Base-by-base conservation (phyloP, 2,329 filamentous ascomycete species). In the Cercospora citrullina region DNA sequence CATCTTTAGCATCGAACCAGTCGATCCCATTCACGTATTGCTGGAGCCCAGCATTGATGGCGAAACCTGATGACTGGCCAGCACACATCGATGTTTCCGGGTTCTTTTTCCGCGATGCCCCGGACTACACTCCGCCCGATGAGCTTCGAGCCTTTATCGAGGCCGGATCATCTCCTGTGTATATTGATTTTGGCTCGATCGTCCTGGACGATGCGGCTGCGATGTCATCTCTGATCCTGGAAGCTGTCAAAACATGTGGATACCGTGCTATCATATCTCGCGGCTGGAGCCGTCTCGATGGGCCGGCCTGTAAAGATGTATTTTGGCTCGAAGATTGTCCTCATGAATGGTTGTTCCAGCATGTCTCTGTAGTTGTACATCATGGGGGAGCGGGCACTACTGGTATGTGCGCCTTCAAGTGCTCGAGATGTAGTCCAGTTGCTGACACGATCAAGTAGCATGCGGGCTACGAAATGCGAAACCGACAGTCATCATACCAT, bases 371-470 rank as follows among this genome's bases (percentile, higher is more conserved):
- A 0, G 89, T 89, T 3, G 87, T 93, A 1, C 90, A 92, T 69
- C 90, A 93, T 69, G 90, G 90, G n/a, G 91, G 91, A 14, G 91
- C 91, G 0, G 91, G 91, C 1, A 93, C 90, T 0, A 91, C 90
- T 6, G 39, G 39, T 42, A 42, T n/a, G 16, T 18, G 14, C 39
- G 14, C 39, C 36, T 1, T 18, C 39, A 16, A n/a, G 5, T 42
- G 5, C 6, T 42, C 5, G 7, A 8, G 3, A 18, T 3, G n/a
- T 16, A 42, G 39, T n/a, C 14, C 14, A 16, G 39, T 42, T 6
- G 39, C 39, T 42, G 39, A 42, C n/a, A 8, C n/a, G 7, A 42
- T 33, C 14, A 42, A 42, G 5, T 42, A 0, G 91, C 91, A 1
- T 90, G 90, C 59, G 90, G 89, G 1, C 81, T 93, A 39, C 91